Percentiles rank a stretch among this genome's conserved stretches.
phyloP scores from a whole-genome alignment of 352 stramenopile genomes.

The Phytophthora tentaculata region DNA sequence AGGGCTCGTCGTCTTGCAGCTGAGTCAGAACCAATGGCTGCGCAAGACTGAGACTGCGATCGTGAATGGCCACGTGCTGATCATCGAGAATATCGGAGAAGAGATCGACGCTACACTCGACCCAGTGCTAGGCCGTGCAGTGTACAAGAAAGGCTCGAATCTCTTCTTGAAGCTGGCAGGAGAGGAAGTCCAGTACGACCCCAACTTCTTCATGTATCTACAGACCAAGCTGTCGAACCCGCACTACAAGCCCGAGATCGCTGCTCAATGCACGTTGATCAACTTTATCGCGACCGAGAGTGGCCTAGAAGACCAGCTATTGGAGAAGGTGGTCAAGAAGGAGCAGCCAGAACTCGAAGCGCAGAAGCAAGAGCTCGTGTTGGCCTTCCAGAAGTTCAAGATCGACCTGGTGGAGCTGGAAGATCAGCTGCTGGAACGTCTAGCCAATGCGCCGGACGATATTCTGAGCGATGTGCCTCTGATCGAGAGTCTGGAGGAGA shows the following conservation, averaged over 20 bases:
- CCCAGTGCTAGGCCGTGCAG: conserved; percentile 94
- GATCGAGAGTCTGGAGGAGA: conserved; percentile 96
- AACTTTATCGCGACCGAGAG: conserved; percentile 98
- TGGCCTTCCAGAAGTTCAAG: conserved; percentile 95
- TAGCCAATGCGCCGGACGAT: conserved; percentile 96
- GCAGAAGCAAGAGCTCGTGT: conserved; percentile 93
- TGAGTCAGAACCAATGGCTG: conserved; percentile 97
- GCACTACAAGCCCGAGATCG: conserved; percentile 98
- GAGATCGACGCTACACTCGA: conserved; percentile 98
- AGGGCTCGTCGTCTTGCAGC: conserved; percentile 92
- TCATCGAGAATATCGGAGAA: conserved; percentile 98
- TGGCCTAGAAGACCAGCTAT: conserved; percentile 95
- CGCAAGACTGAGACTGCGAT: conserved; percentile 95
- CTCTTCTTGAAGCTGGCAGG: conserved; percentile 95
- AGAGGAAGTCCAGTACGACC: conserved; percentile 97
- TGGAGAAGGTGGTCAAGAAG: conserved; percentile 96
- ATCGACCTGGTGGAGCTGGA: conserved; percentile 97
- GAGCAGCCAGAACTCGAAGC: conserved; percentile 95
- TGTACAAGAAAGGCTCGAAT: conserved; percentile 96
- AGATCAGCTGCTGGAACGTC: conserved; percentile 94
- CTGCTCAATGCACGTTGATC: conserved; percentile 96
- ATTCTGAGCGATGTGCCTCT: conserved; percentile 96
- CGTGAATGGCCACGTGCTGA: conserved; percentile 95
- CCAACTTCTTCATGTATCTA: conserved; percentile 96
- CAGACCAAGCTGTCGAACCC: conserved; percentile 98